A percentile compares a stretch with the other conserved stretches of the same genome.
These are phyloP conservation scores for Chimonanthus praecox DNA, from an alignment of 164 flowering plant genomes.

Conservation along the genomic window DNA sequence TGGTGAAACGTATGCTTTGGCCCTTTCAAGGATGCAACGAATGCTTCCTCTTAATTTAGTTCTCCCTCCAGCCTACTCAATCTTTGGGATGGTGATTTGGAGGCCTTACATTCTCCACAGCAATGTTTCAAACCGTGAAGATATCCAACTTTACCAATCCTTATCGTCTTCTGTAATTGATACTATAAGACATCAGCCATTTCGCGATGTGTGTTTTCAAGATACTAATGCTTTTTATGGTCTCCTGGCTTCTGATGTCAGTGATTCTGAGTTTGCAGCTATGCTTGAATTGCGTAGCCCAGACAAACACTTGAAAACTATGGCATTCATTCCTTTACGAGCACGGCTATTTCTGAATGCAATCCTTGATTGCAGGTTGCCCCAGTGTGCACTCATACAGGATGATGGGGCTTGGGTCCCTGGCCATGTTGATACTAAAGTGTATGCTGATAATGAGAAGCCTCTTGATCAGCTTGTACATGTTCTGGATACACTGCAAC, in stretches of 20 bases:
- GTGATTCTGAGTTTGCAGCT: constrained; percentile 84
- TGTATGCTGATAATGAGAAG: constrained; percentile 49
- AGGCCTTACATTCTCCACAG: constrained; percentile 51
- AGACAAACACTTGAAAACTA: constrained; percentile 50
- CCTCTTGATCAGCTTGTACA: constrained; percentile 77
- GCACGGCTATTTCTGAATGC: constrained; percentile 88
- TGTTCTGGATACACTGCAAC: constrained; percentile 79
- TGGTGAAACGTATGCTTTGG: constrained; percentile 74
- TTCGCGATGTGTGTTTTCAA: constrained; percentile 76
- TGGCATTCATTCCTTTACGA: constrained; percentile 81
- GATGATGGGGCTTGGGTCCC: constrained; percentile 46
- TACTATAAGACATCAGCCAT: constrained; percentile 79
- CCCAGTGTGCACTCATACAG: constrained; percentile 26
- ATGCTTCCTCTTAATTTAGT: constrained; percentile 72
- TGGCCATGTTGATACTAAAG: constrained; percentile 48
- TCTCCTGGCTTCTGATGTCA: constrained; percentile 60
- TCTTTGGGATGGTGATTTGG: constrained; percentile 84
- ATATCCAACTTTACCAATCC: constrained; percentile 53
- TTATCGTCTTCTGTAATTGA: constrained; percentile 54
- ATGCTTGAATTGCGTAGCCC: constrained; percentile 57
- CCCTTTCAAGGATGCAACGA: constrained; percentile 89
- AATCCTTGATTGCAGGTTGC: constrained; percentile 72
- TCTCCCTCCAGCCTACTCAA: constrained; percentile 86
- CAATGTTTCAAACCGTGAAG: constrained; percentile 48
- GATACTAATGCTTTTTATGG: constrained; percentile 69